phyloP scores from a whole-genome alignment of 371 early-diverging fungal species.

The Dichotomocladium elegans region DNA sequence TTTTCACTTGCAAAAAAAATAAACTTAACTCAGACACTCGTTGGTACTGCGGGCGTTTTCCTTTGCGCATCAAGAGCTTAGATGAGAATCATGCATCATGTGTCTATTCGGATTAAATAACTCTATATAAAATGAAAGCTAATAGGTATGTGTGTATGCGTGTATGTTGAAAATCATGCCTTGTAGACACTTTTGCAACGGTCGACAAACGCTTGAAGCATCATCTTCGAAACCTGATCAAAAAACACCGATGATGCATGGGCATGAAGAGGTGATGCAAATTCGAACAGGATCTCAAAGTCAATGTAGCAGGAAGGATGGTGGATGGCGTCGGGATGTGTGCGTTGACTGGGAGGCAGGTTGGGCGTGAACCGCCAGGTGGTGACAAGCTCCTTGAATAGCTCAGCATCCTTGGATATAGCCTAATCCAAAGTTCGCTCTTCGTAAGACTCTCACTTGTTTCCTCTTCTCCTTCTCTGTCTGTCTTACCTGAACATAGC shows the following conservation, averaged over 20 bases:
- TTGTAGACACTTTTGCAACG: constrained; percentile 58
- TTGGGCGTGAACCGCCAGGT: constrained; percentile 68
- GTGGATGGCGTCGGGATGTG: constrained; percentile 23
- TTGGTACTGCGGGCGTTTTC: too few relatives aligned
- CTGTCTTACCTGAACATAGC: constrained; percentile 50
- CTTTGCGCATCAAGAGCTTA: too few relatives aligned
- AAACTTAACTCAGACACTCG: too few relatives aligned
- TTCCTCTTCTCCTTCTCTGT: too few relatives aligned
- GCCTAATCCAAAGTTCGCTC: too few relatives aligned
- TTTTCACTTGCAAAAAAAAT: too few relatives aligned
- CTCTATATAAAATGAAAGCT: too few relatives aligned
- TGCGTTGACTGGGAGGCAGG: constrained; percentile 23
- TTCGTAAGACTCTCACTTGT: too few relatives aligned
- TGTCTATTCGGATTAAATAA: too few relatives aligned
- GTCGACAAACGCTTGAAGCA: constrained; percentile 70
- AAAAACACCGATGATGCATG: constrained; percentile 73
- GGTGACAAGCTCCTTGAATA: constrained; percentile 68
- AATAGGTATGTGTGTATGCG: too few relatives aligned
- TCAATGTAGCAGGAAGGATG: constrained; percentile 63
- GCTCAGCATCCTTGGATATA: constrained; percentile 57
- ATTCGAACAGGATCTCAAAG: constrained; percentile 76
- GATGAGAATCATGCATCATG: too few relatives aligned
- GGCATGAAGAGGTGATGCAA: constrained; percentile 72
- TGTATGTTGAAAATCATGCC: too few relatives aligned
- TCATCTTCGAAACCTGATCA: constrained; percentile 69